Evolutionary conservation across 2,329 filamentous ascomycete genomes (phyloP).

Genomic region (Apiospora arundinis): DNA sequence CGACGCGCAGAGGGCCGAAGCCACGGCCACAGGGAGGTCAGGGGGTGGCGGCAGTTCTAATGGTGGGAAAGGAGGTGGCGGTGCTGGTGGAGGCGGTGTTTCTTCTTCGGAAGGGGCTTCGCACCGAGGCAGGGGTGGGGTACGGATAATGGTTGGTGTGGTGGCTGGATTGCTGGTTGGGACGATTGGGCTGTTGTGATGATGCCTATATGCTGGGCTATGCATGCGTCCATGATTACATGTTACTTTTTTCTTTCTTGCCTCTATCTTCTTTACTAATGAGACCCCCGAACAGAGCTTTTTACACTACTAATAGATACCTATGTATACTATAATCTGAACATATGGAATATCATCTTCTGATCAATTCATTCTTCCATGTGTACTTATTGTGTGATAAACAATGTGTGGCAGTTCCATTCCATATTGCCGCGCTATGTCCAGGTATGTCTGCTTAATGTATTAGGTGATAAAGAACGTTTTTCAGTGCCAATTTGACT

Average conservation of each 20-base stretch:
- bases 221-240: background rate
- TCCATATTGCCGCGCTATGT: too few species aligned
- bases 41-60: background rate
- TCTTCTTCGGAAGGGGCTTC: background rate
- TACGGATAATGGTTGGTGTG: background rate
- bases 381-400: too few species aligned
- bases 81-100: background rate
- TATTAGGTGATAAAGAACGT: too few species aligned
- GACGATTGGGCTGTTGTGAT: background rate
- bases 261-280: background rate
- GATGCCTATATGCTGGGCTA: background rate
- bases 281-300: background rate
- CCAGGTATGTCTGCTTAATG: too few species aligned
- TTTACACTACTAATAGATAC: background rate
- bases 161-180: background rate
- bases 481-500: too few species aligned
- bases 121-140: background rate
- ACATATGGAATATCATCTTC: background rate
- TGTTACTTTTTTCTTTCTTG: background rate
- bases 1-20: slow-evolving; percentile 26
- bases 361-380: too few species aligned
- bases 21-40: slow-evolving; percentile 24
- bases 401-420: too few species aligned
- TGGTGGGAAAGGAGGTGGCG: background rate
- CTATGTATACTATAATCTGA: background rate